Evolutionary conservation across 768 basidiomycete species (phyloP).

Genomic region (Lentinula detonsa): DNA sequence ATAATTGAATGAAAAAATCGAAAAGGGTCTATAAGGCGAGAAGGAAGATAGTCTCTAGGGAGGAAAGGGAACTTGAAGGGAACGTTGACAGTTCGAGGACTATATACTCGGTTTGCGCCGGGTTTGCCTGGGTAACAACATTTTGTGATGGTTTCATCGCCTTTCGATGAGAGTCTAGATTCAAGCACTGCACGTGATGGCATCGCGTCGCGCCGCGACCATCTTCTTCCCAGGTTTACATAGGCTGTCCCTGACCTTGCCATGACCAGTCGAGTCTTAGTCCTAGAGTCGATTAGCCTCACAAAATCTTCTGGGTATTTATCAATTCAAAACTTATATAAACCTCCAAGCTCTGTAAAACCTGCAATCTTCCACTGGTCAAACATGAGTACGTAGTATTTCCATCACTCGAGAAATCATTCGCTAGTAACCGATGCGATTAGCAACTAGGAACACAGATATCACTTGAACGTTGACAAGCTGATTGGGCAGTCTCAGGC

Average conservation of each 20-base stretch:
- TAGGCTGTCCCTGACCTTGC: not conserved
- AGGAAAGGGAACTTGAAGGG: not conserved
- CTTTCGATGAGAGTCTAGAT: not conserved
- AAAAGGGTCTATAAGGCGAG: not conserved
- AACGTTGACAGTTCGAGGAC: not conserved
- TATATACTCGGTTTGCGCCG: not conserved
- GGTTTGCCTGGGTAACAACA: not conserved
- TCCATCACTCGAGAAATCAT: not conserved
- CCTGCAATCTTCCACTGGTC: too few relatives aligned
- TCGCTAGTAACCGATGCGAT: not conserved
- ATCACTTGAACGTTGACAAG: not conserved
- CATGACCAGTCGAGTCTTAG: not conserved
- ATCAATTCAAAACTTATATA: too few relatives aligned
- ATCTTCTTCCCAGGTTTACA: not conserved
- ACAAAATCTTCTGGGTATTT: too few relatives aligned
- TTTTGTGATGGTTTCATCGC: not conserved
- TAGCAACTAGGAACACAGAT: not conserved
- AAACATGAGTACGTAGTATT: too few relatives aligned
- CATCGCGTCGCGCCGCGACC: not conserved
- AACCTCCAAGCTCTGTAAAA: too few relatives aligned
- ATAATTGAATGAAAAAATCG: constrained; percentile 23
- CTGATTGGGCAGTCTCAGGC: not conserved
- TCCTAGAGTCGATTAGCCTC: too few relatives aligned
- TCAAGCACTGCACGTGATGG: not conserved
- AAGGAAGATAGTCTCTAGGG: not conserved